Base-by-base conservation (phyloP, 441 rosid genomes). In the Melastoma candidum region DNA sequence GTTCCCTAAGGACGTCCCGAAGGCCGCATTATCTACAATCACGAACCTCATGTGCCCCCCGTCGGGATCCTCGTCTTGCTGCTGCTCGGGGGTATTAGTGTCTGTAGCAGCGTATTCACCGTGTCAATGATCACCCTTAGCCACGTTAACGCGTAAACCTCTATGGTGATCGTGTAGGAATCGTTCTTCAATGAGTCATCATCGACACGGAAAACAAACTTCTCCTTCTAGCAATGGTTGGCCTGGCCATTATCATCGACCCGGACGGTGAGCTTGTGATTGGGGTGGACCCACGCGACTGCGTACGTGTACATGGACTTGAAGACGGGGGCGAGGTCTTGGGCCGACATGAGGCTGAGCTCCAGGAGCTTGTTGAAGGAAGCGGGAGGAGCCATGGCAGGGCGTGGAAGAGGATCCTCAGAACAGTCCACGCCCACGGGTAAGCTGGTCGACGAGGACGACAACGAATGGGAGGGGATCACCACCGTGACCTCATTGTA, bases 1-100 rank as follows among this genome's bases (percentile, higher is more conserved):
- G 90, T 78, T 11, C 97, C 98, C 13, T 86, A 95, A 0, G 96
- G 96, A 22, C 97, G 77, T 1, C 99, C 95, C 0, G 95, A 89
- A 0, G 95, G 95, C 0, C 97, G 94, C 24, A 94, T 87, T 7
- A 93, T 65, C 64, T 89, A 92, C 12, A 93, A 80, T 77, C n/a
- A 84, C 85, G 43, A 79, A 76, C 26, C 82, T 66, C 48, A 49
- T 62, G 2, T 36, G 27, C 41, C 46, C 79, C 74, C 77, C 3
- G 68, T 3, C 27, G 36, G 36, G 36, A 29, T 67, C 59, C 46
- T 73, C 72, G 53, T 65, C 64, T 8, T 67, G 60, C 2, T 70
- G 55, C 10, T 68, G 67, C 3, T 59, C 13, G 58, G 60, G 9
- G 83, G 85, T 27, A 93, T 77, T 9, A 93, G 66, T n/a, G 83